Conservation (phyloP, 1,284 basidiomycete genomes). For the Cutaneotrichosporon sp. region DNA sequence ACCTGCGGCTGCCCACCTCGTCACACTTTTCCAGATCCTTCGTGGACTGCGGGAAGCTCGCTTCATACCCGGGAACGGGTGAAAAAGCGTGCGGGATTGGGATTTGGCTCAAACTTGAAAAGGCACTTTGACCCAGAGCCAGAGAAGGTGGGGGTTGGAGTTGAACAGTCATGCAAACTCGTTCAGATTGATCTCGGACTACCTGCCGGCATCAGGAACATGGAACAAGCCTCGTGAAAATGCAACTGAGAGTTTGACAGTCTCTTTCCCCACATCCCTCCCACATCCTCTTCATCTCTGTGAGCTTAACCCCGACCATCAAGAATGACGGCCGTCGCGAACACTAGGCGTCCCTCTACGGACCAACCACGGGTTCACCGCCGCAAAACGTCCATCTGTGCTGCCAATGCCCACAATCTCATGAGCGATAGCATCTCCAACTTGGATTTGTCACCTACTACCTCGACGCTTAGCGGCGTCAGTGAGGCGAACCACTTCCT, state of each 20-base stretch:
- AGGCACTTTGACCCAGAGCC: neutral
- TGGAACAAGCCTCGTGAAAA: neutral
- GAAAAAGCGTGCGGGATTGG: neutral
- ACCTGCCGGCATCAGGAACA: neutral
- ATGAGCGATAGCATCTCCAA: neutral
- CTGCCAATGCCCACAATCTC: constrained; percentile 2
- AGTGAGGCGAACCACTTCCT: neutral
- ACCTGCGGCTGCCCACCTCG: neutral
- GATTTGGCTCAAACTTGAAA: neutral
- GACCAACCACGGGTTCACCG: neutral
- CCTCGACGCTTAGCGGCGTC: neutral
- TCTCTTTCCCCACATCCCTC: neutral
- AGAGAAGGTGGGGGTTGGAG: neutral
- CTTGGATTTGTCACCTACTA: neutral
- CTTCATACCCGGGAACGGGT: neutral
- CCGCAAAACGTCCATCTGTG: neutral
- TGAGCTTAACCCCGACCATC: neutral
- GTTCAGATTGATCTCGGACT: neutral
- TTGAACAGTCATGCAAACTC: neutral
- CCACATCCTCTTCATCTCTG: neutral
- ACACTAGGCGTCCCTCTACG: neutral
- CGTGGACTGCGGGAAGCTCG: neutral
- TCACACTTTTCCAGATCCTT: neutral
- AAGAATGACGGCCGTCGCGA: neutral
- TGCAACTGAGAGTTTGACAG: neutral